A percentile compares a stretch with the other conserved stretches of the same genome.
Conservation (phyloP, 352 stramenopile genomes). For the Phytophthora sp. region DNA sequence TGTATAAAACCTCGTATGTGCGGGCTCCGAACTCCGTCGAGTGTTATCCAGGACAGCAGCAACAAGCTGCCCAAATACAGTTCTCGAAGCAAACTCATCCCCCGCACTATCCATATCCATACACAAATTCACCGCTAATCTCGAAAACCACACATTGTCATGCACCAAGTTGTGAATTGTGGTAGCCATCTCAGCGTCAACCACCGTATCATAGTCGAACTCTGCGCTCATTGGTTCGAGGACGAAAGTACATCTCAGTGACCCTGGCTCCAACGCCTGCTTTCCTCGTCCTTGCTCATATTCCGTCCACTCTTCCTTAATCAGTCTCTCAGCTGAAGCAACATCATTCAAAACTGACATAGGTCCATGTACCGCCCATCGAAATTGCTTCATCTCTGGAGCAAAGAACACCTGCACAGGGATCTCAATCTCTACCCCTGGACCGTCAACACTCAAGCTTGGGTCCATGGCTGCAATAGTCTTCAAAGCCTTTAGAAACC, state of each 20-base stretch:
- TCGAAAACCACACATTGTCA: constrained; percentile 15
- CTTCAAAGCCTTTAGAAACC: background rate
- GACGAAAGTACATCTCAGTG: constrained; percentile 24
- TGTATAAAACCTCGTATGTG: no score
- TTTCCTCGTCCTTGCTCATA: background rate
- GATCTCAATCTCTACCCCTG: background rate
- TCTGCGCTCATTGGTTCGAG: constrained; percentile 21
- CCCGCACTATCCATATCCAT: no score
- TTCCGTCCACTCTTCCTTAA: background rate
- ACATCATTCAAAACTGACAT: background rate
- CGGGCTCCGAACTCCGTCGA: no score
- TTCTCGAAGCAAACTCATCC: no score
- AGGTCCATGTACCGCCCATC: background rate
- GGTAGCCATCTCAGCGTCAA: background rate
- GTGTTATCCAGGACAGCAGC: no score
- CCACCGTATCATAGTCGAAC: constrained; percentile 5
- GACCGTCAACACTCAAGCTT: background rate
- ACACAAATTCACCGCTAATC: no score
- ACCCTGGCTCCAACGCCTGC: background rate
- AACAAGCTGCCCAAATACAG: no score
- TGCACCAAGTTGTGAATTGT: constrained; percentile 4
- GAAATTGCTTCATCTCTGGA: no score
- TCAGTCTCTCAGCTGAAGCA: background rate
- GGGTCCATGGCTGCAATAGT: background rate
- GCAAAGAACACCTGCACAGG: background rate